Evolutionary conservation across 2,329 filamentous ascomycete species (phyloP).

Genomic region (Cladosporium sp.): DNA sequence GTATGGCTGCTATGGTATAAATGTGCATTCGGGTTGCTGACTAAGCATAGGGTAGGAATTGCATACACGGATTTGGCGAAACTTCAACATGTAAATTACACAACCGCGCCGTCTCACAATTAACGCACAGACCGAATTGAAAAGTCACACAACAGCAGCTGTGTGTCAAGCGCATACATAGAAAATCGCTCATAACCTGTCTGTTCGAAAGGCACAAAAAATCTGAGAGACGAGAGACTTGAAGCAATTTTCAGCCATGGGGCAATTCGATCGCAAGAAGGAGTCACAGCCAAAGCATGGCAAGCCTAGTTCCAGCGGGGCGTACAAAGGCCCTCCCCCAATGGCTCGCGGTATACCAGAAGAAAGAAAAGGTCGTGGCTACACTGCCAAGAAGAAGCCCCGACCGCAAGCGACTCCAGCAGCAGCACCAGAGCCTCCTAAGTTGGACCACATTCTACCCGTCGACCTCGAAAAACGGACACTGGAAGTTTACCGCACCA

Average conservation of each 20-base stretch:
- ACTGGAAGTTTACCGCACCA: slow-evolving; percentile 66
- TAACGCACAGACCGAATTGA: not conserved
- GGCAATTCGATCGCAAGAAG: slow-evolving; percentile 17
- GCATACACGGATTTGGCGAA: not conserved
- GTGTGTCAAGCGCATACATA: not conserved
- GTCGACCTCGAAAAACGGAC: slow-evolving; percentile 78
- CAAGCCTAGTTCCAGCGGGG: slow-evolving; percentile 12
- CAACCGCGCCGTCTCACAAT: not conserved
- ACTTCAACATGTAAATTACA: not conserved
- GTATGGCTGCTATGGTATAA: not conserved
- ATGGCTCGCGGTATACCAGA: not conserved
- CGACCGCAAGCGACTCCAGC: not conserved
- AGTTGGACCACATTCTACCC: not conserved
- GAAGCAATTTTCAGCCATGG: slow-evolving; percentile 1
- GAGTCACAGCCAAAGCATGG: slow-evolving; percentile 19
- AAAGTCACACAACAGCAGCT: not conserved
- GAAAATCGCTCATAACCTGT: not conserved
- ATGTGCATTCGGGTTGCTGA: not conserved
- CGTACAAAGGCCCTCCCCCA: slow-evolving; percentile 9
- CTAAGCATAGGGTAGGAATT: not conserved
- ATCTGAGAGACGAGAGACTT: not conserved
- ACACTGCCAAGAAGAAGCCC: slow-evolving; percentile 3
- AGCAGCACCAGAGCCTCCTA: not conserved
- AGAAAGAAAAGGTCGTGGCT: slow-evolving; percentile 10
- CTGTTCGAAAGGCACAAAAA: not conserved